phyloP scores from a whole-genome alignment of 495 filamentous ascomycete genomes.

The Hypoxylon rickii region DNA sequence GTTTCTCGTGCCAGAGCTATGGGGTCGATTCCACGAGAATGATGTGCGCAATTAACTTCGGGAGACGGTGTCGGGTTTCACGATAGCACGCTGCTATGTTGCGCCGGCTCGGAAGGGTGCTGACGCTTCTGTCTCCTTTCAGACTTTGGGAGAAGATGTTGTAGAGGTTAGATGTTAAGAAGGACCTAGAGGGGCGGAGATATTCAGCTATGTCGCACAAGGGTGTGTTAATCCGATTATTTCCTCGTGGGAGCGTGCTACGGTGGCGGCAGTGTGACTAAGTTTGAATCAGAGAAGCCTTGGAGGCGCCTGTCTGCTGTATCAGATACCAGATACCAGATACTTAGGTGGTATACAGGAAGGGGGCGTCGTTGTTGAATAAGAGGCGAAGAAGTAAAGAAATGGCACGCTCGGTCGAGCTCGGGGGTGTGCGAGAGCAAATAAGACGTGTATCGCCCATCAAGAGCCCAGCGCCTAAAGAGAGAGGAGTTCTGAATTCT shows the following conservation, averaged over 20 bases:
- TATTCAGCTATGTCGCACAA: constrained; percentile 29
- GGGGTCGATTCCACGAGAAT: constrained; percentile 33
- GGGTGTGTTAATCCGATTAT: constrained; percentile 34
- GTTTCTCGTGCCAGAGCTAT: constrained; percentile 42
- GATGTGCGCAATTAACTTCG: constrained; percentile 33
- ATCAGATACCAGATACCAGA: too few species aligned
- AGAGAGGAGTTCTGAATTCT: constrained; percentile 43
- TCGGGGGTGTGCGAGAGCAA: constrained; percentile 42
- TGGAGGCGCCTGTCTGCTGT: constrained; percentile 34
- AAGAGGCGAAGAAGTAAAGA: constrained; percentile 39
- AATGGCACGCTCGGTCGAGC: constrained; percentile 42
- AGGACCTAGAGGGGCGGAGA: constrained; percentile 24
- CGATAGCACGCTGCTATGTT: constrained; percentile 35
- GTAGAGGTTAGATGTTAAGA: constrained; percentile 36
- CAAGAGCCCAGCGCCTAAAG: constrained; percentile 42
- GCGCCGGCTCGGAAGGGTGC: constrained; percentile 30
- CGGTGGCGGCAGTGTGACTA: constrained; percentile 38
- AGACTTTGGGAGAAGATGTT: constrained; percentile 11
- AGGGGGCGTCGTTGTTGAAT: constrained; percentile 40
- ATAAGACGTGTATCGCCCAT: constrained; percentile 43
- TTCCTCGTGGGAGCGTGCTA: constrained; percentile 39
- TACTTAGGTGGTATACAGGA: constrained; percentile 36
- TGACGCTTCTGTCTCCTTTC: constrained; percentile 29
- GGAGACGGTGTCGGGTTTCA: constrained; percentile 34
- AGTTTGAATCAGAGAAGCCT: constrained; percentile 35